Evolutionary conservation across 805 yeast species (phyloP).

Genomic region (Saccharomycodes ludwigii): DNA sequence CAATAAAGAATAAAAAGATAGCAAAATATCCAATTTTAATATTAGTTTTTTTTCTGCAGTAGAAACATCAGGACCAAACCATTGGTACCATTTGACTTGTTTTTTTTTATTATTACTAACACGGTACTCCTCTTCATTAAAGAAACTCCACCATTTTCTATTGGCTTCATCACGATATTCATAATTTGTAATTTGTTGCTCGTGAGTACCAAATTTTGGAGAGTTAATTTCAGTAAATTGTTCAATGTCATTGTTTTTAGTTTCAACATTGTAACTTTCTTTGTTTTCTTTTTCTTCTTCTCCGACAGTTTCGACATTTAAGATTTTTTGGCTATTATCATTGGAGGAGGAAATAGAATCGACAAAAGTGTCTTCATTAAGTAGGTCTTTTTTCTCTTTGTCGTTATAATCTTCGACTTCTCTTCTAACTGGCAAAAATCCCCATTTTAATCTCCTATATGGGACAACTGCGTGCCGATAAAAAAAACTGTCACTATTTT

Average conservation of each 20-base stretch:
- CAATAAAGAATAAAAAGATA: conserved; percentile 41
- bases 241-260: conserved; percentile 1
- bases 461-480: no score
- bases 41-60: conserved; percentile 30
- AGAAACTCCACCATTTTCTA: conserved; percentile 42
- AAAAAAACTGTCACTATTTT: conserved; percentile 13
- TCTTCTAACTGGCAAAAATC: conserved; percentile 22
- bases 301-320: neutral
- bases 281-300: neutral
- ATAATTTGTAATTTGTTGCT: no score
- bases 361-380: no score
- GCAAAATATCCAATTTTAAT: conserved; percentile 36
- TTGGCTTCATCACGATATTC: conserved; percentile 43
- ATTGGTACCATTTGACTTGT: conserved; percentile 36
- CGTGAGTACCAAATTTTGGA: no score
- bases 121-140: conserved; percentile 54
- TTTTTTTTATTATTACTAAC: conserved; percentile 22
- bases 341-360: neutral
- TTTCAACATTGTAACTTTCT: neutral
- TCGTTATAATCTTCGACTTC: conserved; percentile 16
- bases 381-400: conserved; percentile 7
- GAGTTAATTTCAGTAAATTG: no score
- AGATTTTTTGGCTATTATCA: neutral
- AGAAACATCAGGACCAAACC: conserved; percentile 41
- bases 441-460: conserved; percentile 23